Base-by-base conservation (phyloP, 805 yeast species). In the Zygoascus bituminiphila region DNA sequence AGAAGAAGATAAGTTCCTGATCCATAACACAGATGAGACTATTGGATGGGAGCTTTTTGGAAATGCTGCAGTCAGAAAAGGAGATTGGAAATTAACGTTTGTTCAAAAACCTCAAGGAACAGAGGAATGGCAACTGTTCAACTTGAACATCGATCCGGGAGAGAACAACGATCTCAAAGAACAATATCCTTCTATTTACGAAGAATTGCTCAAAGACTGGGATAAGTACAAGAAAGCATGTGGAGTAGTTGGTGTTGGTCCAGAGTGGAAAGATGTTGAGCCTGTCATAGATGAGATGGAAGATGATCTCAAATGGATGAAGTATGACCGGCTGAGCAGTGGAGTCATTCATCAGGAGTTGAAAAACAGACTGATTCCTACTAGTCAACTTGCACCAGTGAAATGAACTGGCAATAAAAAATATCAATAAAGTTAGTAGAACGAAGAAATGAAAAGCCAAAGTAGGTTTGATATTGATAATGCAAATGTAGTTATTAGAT, bases 31-130 rank as follows among this genome's bases (percentile, higher is more conserved):
- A 2, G 24, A 39, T 19, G 37, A 41, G 22, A 40, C 47, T 22
- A 51, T 49, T 8, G 81, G 82, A 0, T 76, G 82, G 81, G 82
- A 77, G 55, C 61, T 77, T 14, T 76, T 77, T 55, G 78, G 77
- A 1, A 81, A 77, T 53, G 77, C 73, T 46, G 82, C 81, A 0
- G 66, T 77, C 40, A 66, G 81, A 54, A 68, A 71, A 53, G 81
- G 81, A 5, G 44, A 58, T 3, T 75, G 62, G 54, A 77, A 77
- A 54, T 77, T 77, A 1, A 52, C 74, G 9, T 76, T 58, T 53
- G 67, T 77, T 48, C 79, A 78, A 4, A 64, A 65, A 33, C 79
- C 81, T 6, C 44, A 49, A 14, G 80, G 79, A 0, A 61, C 75
- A 5, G 73, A 68, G 14, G 58, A 69, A 55, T 73, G 81, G 82